A percentile compares a stretch with the other conserved stretches of the same genome.
These are phyloP conservation scores for Hyphopichia pseudoburtonii DNA, from an alignment of 1,139 yeast genomes.

Conservation along the genomic window DNA sequence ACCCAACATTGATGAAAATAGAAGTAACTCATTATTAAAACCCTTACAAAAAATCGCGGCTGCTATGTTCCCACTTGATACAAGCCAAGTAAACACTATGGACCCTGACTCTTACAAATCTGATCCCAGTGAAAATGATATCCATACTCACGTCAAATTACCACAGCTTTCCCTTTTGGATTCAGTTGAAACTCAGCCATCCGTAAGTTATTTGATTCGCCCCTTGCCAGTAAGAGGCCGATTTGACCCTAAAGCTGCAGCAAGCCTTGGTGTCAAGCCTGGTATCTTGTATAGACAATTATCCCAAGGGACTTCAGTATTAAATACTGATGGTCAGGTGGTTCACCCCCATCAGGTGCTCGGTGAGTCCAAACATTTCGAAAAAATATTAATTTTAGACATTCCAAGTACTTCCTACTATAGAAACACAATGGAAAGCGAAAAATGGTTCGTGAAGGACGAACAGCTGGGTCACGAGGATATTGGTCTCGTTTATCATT, in stretches of 20 bases:
- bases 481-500: slow-evolving; percentile 66
- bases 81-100: slow-evolving; percentile 32
- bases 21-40: not conserved
- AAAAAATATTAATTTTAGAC: slow-evolving; percentile 68
- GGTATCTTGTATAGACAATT: slow-evolving; percentile 61
- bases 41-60: slow-evolving; percentile 36
- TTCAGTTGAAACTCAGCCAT: slow-evolving; percentile 20
- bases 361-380: slow-evolving; percentile 57
- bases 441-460: slow-evolving; percentile 24
- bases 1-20: not conserved
- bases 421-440: slow-evolving; percentile 35
- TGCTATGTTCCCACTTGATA: slow-evolving; percentile 52
- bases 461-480: slow-evolving; percentile 33
- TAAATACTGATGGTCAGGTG: slow-evolving; percentile 56
- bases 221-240: slow-evolving; percentile 75
- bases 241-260: slow-evolving; percentile 68
- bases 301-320: slow-evolving; percentile 59
- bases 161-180: slow-evolving; percentile 23
- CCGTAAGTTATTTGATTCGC: slow-evolving; percentile 60
- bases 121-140: slow-evolving; percentile 40
- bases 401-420: slow-evolving; percentile 62
- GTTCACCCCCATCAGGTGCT: slow-evolving; percentile 73
- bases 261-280: slow-evolving; percentile 64
- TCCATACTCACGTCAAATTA: slow-evolving; percentile 44
- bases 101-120: slow-evolving; percentile 41